These are phyloP conservation scores for Graphilbum fragrans DNA, from an alignment of 2,329 filamentous ascomycete species.

Conservation along the genomic window DNA sequence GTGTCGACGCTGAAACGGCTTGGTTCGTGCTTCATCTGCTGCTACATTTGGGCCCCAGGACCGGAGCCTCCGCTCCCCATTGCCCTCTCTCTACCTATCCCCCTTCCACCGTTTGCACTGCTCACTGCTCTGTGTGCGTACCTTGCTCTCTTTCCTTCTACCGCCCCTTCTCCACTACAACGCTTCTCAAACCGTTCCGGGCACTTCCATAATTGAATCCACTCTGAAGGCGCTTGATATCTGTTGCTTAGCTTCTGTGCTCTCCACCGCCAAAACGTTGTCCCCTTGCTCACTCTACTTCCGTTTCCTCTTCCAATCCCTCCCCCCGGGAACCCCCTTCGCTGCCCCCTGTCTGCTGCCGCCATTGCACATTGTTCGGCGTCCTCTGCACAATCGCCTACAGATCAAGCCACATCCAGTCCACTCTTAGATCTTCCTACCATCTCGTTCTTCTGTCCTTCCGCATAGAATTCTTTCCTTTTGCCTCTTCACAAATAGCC, in stretches of 20 bases:
- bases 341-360: too few relatives aligned
- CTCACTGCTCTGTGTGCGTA: neutral
- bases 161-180: neutral
- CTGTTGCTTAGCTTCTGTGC: neutral
- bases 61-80: neutral
- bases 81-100: neutral
- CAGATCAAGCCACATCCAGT: neutral
- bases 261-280: neutral
- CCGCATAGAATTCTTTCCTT: too few relatives aligned
- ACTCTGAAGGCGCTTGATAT: neutral
- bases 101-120: neutral
- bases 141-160: neutral
- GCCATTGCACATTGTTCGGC: neutral
- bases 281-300: too few relatives aligned
- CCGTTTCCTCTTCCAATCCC: too few relatives aligned
- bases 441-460: too few relatives aligned
- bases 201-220: neutral
- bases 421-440: neutral
- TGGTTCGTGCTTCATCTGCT: slow-evolving; percentile 9
- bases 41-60: neutral
- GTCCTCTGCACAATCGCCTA: neutral
- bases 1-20: slow-evolving; percentile 9
- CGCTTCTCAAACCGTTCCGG: slow-evolving; percentile 8
- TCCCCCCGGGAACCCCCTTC: too few relatives aligned
- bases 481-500: too few relatives aligned